Base-by-base conservation (phyloP, 2,329 filamentous ascomycete genomes). In the Aspergillus pseudoviridinutans region DNA sequence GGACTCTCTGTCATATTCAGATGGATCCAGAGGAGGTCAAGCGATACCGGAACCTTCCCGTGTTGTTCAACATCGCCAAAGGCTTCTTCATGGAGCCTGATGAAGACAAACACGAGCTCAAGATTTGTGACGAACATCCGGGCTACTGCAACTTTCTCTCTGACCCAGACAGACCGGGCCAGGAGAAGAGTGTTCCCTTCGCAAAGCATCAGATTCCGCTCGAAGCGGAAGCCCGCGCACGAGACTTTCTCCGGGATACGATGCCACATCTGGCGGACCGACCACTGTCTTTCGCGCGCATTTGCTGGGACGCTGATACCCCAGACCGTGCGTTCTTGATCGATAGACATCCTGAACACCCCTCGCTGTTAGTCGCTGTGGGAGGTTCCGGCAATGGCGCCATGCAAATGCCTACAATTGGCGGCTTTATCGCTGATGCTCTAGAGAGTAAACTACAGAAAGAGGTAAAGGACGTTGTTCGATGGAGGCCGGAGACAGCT, bases 281-380 rank as follows among this genome's bases (percentile, higher is more conserved):
- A 2, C 74, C 75, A 0, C 79, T 84, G 51, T 75, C 69, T 22
- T 82, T 80, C 58, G 79, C 79, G 7, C 72, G 80, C 17, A 79
- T 84, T 32, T 84, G 82, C 68, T 84, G 82, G 82, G 82, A 82
- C 62, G 78, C 81, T 0, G 82, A 85, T 62, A 84, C 82, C 0
- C 76, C 78, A 0, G 80, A 85, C 64, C 75, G 81, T 2, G 72
- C 78, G 22, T 84, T 83, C 55, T 65, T 85, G 20, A 82, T 85
- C 55, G 78, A 78, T 53, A 68, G 69, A 29, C 81, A 84, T 66
- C 79, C 81, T 0, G 68, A 75, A 10, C 69, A 76, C 52, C 59
- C 66, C 38, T 76, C 73, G 27, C 64, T 83, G 24, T 65, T 81
- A 2, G 63, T 84, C 17, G 82, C 78, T 3, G 76, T 79, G 3